phyloP scores from a whole-genome alignment of 495 filamentous ascomycete genomes.

The Penicillium antarcticum region DNA sequence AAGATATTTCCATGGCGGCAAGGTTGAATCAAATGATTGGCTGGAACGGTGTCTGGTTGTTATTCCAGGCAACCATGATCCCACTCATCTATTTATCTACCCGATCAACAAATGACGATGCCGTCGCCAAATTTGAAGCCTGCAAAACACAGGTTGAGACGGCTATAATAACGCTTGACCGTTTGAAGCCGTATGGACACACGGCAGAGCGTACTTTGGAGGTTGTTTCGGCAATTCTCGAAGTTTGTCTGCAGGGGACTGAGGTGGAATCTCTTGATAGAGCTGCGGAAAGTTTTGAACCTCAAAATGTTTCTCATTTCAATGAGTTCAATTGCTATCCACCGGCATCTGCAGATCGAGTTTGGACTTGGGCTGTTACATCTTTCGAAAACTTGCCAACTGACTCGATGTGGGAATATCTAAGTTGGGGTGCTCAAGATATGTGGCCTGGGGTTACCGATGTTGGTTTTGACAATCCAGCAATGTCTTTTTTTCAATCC shows the following conservation, averaged over 20 bases:
- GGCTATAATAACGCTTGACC: conserved; percentile 60
- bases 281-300: not conserved
- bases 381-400: conserved; percentile 14
- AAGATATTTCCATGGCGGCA: conserved; percentile 58
- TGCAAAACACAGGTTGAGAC: conserved; percentile 54
- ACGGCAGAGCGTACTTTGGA: conserved; percentile 61
- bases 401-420: conserved; percentile 31
- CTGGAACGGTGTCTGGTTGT: conserved; percentile 75
- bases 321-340: conserved; percentile 1
- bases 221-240: conserved; percentile 62
- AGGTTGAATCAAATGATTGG: conserved; percentile 66
- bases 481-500: conserved; percentile 4
- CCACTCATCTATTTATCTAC: conserved; percentile 62
- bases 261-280: conserved; percentile 4
- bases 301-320: not conserved
- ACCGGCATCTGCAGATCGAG: not conserved
- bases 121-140: conserved; percentile 41
- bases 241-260: conserved; percentile 34
- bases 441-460: conserved; percentile 16
- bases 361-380: conserved; percentile 7
- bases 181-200: conserved; percentile 61
- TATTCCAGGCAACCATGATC: conserved; percentile 73
- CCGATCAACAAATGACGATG: conserved; percentile 32
- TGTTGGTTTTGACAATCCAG: not conserved
- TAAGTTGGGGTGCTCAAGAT: conserved; percentile 22